A percentile compares a stretch with the other conserved stretches of the same genome.
phyloP scores from a whole-genome alignment of 2,329 filamentous ascomycete species.

The Ilyonectria sp. region DNA sequence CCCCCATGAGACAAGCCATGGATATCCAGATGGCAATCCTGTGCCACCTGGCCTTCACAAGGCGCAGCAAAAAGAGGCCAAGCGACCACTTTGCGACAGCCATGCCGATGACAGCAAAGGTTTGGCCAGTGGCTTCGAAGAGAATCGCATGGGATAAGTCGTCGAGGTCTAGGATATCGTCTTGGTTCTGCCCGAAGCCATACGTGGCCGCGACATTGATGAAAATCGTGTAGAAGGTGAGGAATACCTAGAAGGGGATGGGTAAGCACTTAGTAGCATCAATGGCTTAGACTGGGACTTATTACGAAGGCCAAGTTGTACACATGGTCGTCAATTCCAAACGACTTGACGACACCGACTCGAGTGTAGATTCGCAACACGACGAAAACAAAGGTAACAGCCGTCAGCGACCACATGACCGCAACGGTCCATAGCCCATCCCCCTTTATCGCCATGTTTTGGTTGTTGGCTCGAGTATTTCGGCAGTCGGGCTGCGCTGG shows the following conservation, averaged over 20 bases:
- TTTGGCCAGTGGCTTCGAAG: slow-evolving; percentile 52
- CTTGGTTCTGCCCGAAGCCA: slow-evolving; percentile 54
- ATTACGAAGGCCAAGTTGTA: slow-evolving; percentile 47
- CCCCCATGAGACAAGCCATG: slow-evolving; percentile 41
- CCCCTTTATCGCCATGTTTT: slow-evolving; percentile 36
- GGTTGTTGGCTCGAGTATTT: not conserved
- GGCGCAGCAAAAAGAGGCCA: slow-evolving; percentile 56
- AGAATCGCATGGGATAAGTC: slow-evolving; percentile 47
- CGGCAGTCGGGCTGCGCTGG: too few relatives aligned
- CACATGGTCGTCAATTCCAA: slow-evolving; percentile 55
- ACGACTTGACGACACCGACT: slow-evolving; percentile 46
- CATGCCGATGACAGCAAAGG: slow-evolving; percentile 57
- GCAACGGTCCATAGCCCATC: slow-evolving; percentile 39
- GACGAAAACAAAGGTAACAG: slow-evolving; percentile 49
- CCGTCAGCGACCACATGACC: slow-evolving; percentile 50
- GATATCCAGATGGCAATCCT: slow-evolving; percentile 54
- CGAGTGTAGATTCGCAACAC: slow-evolving; percentile 56
- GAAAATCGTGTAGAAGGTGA: slow-evolving; percentile 53
- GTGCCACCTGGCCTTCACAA: slow-evolving; percentile 54
- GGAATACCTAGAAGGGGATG: slow-evolving; percentile 33
- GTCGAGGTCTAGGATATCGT: slow-evolving; percentile 38
- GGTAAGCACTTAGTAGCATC: not conserved
- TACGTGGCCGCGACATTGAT: slow-evolving; percentile 48
- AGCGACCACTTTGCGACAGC: slow-evolving; percentile 57
- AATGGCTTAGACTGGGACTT: not conserved